phyloP scores from a whole-genome alignment of 805 yeast species.

The Sugiyamaella mastotermitis region DNA sequence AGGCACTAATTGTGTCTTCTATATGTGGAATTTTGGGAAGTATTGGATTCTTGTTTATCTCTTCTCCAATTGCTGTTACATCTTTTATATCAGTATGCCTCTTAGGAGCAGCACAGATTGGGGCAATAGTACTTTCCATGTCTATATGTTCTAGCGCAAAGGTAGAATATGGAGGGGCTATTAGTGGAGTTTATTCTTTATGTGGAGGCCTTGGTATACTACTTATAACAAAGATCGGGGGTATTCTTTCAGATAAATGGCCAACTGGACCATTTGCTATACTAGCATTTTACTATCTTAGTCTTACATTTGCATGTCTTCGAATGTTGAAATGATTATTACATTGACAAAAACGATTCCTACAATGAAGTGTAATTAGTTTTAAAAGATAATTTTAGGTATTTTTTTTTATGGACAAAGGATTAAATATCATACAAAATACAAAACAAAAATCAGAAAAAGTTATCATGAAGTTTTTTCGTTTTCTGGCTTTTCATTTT shows the following conservation, averaged over 20 bases:
- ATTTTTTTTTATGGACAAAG: too few relatives aligned
- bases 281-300: constrained; percentile 38
- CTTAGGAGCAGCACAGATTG: constrained; percentile 58
- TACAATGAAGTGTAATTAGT: too few relatives aligned
- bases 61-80: constrained; percentile 32
- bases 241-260: constrained; percentile 52
- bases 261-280: constrained; percentile 54
- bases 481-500: too few relatives aligned
- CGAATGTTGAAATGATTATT: too few relatives aligned
- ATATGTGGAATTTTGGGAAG: constrained; percentile 41
- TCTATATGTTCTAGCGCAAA: constrained; percentile 47
- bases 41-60: constrained; percentile 31
- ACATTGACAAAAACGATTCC: too few relatives aligned
- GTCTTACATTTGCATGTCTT: too few relatives aligned
- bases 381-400: too few relatives aligned
- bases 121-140: constrained; percentile 57
- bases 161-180: constrained; percentile 48
- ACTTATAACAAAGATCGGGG: constrained; percentile 55
- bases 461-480: too few relatives aligned
- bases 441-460: too few relatives aligned
- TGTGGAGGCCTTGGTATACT: constrained; percentile 65
- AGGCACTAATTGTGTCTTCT: constrained; percentile 31
- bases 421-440: too few relatives aligned
- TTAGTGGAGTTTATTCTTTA: constrained; percentile 64
- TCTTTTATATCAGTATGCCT: constrained; percentile 37